Percentiles rank a stretch among this genome's conserved stretches.
Conservation (phyloP, 495 filamentous ascomycete species). For the Parathielavia hyrcaniae region DNA sequence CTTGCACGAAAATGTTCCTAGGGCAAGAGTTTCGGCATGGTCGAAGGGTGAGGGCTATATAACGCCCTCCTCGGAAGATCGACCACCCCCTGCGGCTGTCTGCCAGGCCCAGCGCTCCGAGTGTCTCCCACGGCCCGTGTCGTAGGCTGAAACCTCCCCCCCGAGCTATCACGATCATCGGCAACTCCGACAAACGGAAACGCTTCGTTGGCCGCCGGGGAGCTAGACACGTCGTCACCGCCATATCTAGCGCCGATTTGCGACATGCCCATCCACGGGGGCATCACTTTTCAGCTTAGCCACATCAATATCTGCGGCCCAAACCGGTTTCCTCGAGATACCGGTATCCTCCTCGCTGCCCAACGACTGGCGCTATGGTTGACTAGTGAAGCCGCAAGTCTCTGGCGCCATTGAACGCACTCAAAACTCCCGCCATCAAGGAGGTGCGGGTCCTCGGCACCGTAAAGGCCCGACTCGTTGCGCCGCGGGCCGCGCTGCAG, state of each 20-base stretch:
- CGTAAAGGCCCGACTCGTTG: conserved; percentile 10
- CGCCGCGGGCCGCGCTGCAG: background rate
- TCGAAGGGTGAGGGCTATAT: conserved; percentile 18
- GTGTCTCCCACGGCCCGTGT: background rate
- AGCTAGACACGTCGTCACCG: background rate
- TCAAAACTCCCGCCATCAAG: background rate
- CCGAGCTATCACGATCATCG: conserved; percentile 2
- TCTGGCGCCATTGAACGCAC: background rate
- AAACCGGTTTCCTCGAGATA: background rate
- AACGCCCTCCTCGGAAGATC: background rate
- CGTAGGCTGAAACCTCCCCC: conserved; percentile 1
- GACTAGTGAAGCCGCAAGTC: background rate
- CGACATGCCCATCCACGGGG: background rate
- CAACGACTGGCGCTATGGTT: background rate
- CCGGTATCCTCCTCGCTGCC: background rate
- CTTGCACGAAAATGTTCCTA: background rate
- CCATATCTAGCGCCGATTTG: background rate
- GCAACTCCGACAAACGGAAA: background rate
- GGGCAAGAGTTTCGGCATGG: background rate
- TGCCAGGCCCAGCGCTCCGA: conserved; percentile 5
- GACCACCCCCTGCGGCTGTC: background rate
- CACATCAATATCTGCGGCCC: background rate
- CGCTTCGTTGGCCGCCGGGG: background rate
- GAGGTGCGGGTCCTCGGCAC: background rate
- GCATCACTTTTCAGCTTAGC: background rate